Evolutionary conservation across 768 basidiomycete species (phyloP), one percentile per base, ranked within the genome.

Genomic region (Suillus hirtellus): DNA sequence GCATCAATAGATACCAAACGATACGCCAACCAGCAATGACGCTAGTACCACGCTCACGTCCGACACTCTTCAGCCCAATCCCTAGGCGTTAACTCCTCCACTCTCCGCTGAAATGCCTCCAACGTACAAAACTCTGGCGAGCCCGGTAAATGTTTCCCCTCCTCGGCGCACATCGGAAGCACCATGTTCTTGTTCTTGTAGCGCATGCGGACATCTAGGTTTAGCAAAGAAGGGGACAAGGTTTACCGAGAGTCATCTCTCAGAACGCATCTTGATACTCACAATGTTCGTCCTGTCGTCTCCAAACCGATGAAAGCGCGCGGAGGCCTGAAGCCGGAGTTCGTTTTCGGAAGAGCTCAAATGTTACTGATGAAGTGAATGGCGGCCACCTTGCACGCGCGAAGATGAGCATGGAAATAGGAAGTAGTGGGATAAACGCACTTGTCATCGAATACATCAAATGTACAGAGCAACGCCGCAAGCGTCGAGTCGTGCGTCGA

Each of bases 101-200:
- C 85, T 19, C 87, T 81, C 50, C 80, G 80, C 43, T 78, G 76
- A 76, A 92, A 92, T 24, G 86, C 87, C 14, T 78, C 72, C 43
- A 92, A 76, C 6, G 86, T 86, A 73, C 91, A 92, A 67, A 92
- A 86, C 70, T 92, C 90, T 0, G 90, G 91, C 12, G 79, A 80
- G 2, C 89, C 89, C 3, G 83, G 77, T 8, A 90, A 75, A 68
- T 93, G 91, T 61, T 89, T 83, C 5, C 88, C 89, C 53, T 82
- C 78, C 7, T 81, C 82, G 1, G 86, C 84, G 66, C 91, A 93
- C 15, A 86, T 63, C 0, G 91, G 90, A 6, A 92, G 76, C 2
- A 76, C 58, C 76, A 92, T 74, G 67, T 83, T 83, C 63, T 80
- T 80, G 76, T 90, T 90, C 75, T 90, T 87, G 69, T 92, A 90